Evolutionary conservation across 495 filamentous ascomycete genomes (phyloP).

Genomic region (Monascus purpureus): DNA sequence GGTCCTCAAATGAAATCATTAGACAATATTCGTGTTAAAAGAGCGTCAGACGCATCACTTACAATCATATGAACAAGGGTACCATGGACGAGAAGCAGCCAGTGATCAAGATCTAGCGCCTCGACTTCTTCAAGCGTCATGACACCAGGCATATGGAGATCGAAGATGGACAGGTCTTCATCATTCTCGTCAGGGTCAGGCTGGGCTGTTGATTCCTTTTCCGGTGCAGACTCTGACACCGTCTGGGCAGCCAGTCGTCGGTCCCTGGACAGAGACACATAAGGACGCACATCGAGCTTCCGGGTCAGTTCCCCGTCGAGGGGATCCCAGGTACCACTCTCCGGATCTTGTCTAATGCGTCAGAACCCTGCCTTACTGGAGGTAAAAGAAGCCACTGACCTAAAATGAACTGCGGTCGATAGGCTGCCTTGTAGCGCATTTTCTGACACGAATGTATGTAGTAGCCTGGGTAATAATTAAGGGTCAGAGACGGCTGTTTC

Average conservation of each 20-base stretch:
- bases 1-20: slow-evolving; percentile 37
- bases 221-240: slow-evolving; percentile 3
- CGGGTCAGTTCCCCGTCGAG: slow-evolving; percentile 51
- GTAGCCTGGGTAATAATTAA: slow-evolving; percentile 30
- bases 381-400: slow-evolving; percentile 20
- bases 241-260: slow-evolving; percentile 8
- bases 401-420: slow-evolving; percentile 68
- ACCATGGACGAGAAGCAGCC: slow-evolving; percentile 29
- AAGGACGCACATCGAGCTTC: slow-evolving; percentile 50
- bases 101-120: slow-evolving; percentile 47
- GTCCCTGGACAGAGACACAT: slow-evolving; percentile 51
- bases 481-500: slow-evolving; percentile 8
- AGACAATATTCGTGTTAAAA: no score
- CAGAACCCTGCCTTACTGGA: neutral
- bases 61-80: slow-evolving; percentile 33
- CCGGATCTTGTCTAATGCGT: slow-evolving; percentile 42
- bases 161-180: slow-evolving; percentile 44
- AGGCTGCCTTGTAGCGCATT: slow-evolving; percentile 86
- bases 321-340: slow-evolving; percentile 59
- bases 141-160: slow-evolving; percentile 62
- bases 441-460: slow-evolving; percentile 63
- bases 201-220: slow-evolving; percentile 9
- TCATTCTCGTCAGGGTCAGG: slow-evolving; percentile 24
- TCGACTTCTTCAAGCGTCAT: slow-evolving; percentile 49
- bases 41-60: no score